These are phyloP conservation scores for Perkinsus olseni DNA, from an alignment of 169 alveolate species.

Conservation along the genomic window DNA sequence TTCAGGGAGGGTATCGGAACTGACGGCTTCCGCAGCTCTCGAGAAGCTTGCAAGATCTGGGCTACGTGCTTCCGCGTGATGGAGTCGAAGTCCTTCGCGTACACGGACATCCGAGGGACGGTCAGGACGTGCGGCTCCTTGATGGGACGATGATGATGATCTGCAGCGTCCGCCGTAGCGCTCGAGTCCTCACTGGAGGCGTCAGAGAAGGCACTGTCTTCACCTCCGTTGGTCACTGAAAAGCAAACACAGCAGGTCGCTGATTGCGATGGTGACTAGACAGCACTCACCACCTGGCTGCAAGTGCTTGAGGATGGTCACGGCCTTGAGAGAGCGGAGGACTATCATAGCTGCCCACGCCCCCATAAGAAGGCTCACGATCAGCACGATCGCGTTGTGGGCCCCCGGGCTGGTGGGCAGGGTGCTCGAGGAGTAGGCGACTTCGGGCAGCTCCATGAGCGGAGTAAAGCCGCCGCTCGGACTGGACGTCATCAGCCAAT, in stretches of 20 bases:
- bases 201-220: not conserved
- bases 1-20: not conserved
- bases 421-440: not conserved
- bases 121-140: not conserved
- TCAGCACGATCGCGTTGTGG: not conserved
- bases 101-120: not conserved
- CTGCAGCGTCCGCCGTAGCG: not conserved
- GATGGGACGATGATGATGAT: not conserved
- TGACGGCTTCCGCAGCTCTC: not conserved
- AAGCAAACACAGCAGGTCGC: not conserved
- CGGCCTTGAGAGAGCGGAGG: not conserved
- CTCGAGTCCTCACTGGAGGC: not conserved
- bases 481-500: not conserved
- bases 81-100: not conserved
- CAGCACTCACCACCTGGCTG: not conserved
- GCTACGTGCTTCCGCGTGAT: not conserved
- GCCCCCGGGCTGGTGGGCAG: not conserved
- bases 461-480: not conserved
- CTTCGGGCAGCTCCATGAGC: not conserved
- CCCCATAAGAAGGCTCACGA: not conserved
- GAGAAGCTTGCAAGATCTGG: not conserved
- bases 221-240: not conserved
- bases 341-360: not conserved
- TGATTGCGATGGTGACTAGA: too few species aligned
- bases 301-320: not conserved